Evolutionary conservation across 139 green algal species (phyloP), one percentile per base, ranked within the genome.

Genomic region (Chlamydomonas urium): DNA sequence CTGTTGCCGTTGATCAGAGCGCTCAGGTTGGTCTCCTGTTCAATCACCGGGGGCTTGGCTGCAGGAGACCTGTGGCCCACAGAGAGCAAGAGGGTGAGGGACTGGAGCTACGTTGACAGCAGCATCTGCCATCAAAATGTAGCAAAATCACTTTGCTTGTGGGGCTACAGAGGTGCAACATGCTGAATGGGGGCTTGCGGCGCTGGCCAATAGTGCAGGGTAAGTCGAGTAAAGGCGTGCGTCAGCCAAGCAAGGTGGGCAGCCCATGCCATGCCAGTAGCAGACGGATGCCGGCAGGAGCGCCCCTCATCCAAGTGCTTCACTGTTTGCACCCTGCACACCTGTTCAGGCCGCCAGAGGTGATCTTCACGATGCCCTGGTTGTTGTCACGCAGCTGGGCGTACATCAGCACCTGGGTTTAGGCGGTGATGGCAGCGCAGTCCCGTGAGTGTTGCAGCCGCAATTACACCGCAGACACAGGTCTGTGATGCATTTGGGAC

Each of bases 301-400:
- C 17, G 14, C 42, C 14, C 17, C 10, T 53, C 17, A 53, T 10
- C 42, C 10, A 17, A 53, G 42, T n/a, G 42, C 42, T 53, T 53
- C 14, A 53, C 14, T 10, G 42, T 53, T 10, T n/a, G 42, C 42
- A 53, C 17, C 14, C 42, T 17, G 42, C 10, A 62, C 42, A 32
- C 66, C 67, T 77, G 38, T 86, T 86, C 38, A 93, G 59, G n/a
- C 78, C 89, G 5, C 81, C 82, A 8, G 78, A 86, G 1, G 86
- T 88, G 50, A 94, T 88, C 56, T 94, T 94, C 29, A 94, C 84
- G 23, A 94, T 86, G 57, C 86, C 86, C 48, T 94, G 87, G 79
- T 87, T 92, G 83, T 94, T 94, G 48, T 84, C 87, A 6, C 89
- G 79, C 53, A 94, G 76, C 74, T 94, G 89, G 0, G 89, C 88